A percentile compares a stretch with the other conserved stretches of the same genome.
Conservation (phyloP, 2,329 filamentous ascomycete species). For the Pseudopithomyces maydicus region DNA sequence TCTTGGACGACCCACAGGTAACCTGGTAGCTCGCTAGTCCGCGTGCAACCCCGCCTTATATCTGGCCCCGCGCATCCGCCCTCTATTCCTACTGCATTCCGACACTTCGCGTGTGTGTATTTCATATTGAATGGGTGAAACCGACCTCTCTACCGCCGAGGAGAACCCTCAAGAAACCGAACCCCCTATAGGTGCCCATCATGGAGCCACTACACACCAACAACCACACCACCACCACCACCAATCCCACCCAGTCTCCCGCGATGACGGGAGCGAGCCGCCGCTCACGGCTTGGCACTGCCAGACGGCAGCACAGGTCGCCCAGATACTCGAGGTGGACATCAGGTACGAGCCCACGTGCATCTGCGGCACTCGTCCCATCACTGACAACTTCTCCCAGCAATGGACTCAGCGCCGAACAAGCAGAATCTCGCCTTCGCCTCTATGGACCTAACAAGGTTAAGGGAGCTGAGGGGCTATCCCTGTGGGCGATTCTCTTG, state of each 20-base stretch:
- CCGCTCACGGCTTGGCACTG: constrained; percentile 42
- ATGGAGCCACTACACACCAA: constrained; percentile 35
- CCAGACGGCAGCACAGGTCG: constrained; percentile 41
- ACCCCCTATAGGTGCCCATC: constrained; percentile 49
- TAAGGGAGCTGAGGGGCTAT: constrained; percentile 72
- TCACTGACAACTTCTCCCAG: constrained; percentile 31
- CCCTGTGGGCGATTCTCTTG: constrained; percentile 75
- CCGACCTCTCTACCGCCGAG: constrained; percentile 46
- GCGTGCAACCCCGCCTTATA: constrained; percentile 43
- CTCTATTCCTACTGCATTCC: constrained; percentile 25
- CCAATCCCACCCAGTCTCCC: constrained; percentile 23
- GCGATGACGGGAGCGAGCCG: constrained; percentile 21
- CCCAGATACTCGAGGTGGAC: constrained; percentile 42
- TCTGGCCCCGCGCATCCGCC: constrained; percentile 31
- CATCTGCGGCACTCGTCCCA: not conserved
- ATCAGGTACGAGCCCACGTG: constrained; percentile 30
- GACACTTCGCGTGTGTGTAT: constrained; percentile 38
- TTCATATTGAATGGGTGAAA: constrained; percentile 50
- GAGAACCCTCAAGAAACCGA: constrained; percentile 47
- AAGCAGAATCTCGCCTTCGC: constrained; percentile 68
- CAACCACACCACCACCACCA: constrained; percentile 16
- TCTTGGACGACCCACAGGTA: constrained; percentile 31
- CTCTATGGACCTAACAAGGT: constrained; percentile 73
- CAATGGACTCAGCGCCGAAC: constrained; percentile 66
- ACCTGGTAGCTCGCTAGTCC: constrained; percentile 19